Evolutionary conservation across 176 grass and related monocot species (phyloP).

Genomic region (Pharus latifolius): DNA sequence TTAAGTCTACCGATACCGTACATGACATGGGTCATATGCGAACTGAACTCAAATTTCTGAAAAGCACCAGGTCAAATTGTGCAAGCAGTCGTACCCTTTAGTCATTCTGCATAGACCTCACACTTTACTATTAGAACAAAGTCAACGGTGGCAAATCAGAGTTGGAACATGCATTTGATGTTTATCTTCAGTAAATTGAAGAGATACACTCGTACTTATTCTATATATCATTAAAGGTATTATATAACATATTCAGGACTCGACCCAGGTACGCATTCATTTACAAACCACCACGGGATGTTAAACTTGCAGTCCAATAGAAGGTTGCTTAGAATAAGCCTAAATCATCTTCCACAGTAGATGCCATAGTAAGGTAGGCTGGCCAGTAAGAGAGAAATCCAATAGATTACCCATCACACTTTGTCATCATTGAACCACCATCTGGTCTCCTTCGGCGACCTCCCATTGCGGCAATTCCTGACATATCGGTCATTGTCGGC

Average conservation of each 20-base stretch:
- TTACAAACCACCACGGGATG: slow-evolving; percentile 28
- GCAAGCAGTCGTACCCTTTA: no score
- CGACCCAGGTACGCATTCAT: slow-evolving; percentile 17
- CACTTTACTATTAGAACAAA: no score
- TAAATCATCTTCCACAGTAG: slow-evolving; percentile 23
- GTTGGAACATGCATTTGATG: not conserved
- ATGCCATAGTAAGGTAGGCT: not conserved
- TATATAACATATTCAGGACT: not conserved
- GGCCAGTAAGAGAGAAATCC: not conserved
- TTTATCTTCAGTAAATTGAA: not conserved
- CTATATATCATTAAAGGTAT: slow-evolving; percentile 12
- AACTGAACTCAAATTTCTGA: no score
- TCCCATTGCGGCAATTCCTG: slow-evolving; percentile 66
- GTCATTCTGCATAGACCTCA: no score
- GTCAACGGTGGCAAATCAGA: no score
- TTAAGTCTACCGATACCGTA: no score
- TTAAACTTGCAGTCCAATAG: slow-evolving; percentile 23
- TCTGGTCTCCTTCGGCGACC: slow-evolving; percentile 78
- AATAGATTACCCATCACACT: slow-evolving; percentile 26
- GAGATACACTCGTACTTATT: slow-evolving; percentile 14
- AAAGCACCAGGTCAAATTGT: not conserved
- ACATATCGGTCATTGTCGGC: slow-evolving; percentile 88
- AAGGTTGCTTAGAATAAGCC: slow-evolving; percentile 18
- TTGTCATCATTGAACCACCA: slow-evolving; percentile 94
- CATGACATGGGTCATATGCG: no score